Evolutionary conservation across 345 rosid genomes (phyloP), one percentile per base, ranked within the genome.

Genomic region (Noccaea bulbosa): DNA sequence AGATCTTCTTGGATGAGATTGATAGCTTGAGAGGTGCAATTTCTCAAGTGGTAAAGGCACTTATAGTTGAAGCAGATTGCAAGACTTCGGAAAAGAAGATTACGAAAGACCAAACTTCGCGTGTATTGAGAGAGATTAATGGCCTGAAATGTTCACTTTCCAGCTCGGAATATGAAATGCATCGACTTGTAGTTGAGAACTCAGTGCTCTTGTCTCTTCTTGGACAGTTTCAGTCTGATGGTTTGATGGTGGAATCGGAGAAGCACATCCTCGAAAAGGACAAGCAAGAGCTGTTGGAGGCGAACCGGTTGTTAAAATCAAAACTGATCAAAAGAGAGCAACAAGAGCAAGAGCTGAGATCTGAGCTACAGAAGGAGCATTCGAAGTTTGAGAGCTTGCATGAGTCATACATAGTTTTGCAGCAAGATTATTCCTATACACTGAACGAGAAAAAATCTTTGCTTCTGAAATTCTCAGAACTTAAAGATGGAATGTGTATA

Each of bases 161-260:
- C 50, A 76, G 34, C 33, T 78, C 78, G 50, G 81, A 81, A 71
- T 91, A 87, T 62, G 95, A 87, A 77, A 86, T 70, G 78, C 91
- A 87, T 34, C 71, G 74, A 57, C 79, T 89, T 60, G 69, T 83
- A 41, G 79, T 89, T 67, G 99, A 91, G 85, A 94, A 94, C 79
- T 81, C 83, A 0, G 87, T 94, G 77, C 70, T 91, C 32, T 72
- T 83, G 49, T 82, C 93, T 72, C 74, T 88, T 39, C 79, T 91
- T 45, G 76, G 71, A 67, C 89, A 85, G 37, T 67, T 83, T 24
- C 65, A 79, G 37, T 72, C 81, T 37, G 92, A 84, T 3, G 85
- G 92, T 70, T 78, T 63, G 30, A 79, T 86, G 54, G 47, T 84
- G 15, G 83, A 81, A 77, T 81, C 83, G 0, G 78, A 81, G 80